These are phyloP conservation scores for Apophysomyces variabilis DNA, from an alignment of 371 early-diverging fungal genomes.

Conservation along the genomic window DNA sequence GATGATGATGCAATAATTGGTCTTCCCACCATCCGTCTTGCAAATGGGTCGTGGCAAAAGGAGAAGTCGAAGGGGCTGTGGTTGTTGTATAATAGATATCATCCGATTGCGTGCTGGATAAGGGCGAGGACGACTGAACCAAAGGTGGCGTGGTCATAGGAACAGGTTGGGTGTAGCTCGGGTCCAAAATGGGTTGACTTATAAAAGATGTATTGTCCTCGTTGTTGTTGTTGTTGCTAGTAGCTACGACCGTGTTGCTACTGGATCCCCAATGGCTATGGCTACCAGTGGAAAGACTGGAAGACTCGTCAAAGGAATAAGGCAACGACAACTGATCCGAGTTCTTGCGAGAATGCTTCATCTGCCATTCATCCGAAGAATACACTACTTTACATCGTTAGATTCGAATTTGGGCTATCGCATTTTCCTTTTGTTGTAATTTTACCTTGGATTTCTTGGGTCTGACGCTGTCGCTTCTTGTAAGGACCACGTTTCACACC, in stretches of 20 bases:
- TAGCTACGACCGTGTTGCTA: neutral
- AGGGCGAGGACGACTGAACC: conserved; percentile 4
- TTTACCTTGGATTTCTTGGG: conserved; percentile 7
- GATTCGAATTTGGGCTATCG: neutral
- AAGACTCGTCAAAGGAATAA: neutral
- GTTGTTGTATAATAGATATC: neutral
- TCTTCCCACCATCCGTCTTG: conserved; percentile 9
- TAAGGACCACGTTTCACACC: conserved; percentile 84
- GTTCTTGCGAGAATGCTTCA: conserved; percentile 3
- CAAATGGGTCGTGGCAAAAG: neutral
- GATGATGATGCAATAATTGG: neutral
- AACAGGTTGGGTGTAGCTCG: conserved; percentile 1
- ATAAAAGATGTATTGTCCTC: conserved; percentile 1
- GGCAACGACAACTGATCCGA: conserved; percentile 4
- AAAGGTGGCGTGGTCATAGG: conserved; percentile 4
- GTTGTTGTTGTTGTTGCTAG: neutral
- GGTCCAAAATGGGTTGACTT: conserved; percentile 3
- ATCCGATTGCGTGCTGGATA: conserved; percentile 4
- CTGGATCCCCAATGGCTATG: neutral
- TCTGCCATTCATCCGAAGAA: neutral
- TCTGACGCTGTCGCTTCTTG: conserved; percentile 44
- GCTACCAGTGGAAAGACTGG: neutral
- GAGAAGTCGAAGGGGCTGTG: neutral
- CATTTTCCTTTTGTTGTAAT: neutral
- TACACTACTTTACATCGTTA: neutral